Percentiles rank a stretch among this genome's conserved stretches.
These are phyloP conservation scores for Penicillium sp. DNA, from an alignment of 2,329 filamentous ascomycete species.

Conservation along the genomic window DNA sequence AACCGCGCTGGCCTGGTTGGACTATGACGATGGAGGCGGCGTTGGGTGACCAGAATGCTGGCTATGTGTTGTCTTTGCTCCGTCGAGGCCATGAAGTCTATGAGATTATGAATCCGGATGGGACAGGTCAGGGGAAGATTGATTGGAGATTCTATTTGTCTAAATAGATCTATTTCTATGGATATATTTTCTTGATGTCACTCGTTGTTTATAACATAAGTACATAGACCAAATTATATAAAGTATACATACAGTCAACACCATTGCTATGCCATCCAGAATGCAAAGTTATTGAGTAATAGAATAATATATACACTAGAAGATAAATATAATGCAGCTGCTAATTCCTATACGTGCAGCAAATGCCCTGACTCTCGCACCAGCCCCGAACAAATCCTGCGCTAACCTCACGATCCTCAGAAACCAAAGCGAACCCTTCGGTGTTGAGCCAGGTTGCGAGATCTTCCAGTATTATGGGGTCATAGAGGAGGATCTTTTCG, in stretches of 20 bases:
- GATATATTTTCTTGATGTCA: neutral
- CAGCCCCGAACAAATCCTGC: constrained; percentile 72
- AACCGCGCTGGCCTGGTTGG: constrained; percentile 3
- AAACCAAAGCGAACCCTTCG: constrained; percentile 59
- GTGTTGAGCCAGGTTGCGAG: constrained; percentile 77
- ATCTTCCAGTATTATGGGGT: constrained; percentile 85
- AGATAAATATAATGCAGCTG: neutral
- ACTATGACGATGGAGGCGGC: neutral
- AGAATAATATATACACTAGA: neutral
- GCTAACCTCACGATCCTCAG: constrained; percentile 63
- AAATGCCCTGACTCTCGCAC: constrained; percentile 84
- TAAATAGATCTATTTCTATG: neutral
- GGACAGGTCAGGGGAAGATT: neutral
- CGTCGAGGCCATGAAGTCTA: neutral
- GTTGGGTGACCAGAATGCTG: neutral
- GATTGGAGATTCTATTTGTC: neutral
- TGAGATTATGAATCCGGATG: neutral
- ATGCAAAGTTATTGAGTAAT: neutral
- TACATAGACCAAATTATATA: neutral
- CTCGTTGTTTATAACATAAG: neutral
- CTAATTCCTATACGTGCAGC: constrained; percentile 50
- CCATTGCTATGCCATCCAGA: neutral
- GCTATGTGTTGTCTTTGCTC: neutral
- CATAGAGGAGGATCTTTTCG: constrained; percentile 90
- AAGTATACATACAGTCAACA: neutral